Conservation (phyloP, 1,139 yeast species). For the Casaregolazyma suthepensis region DNA sequence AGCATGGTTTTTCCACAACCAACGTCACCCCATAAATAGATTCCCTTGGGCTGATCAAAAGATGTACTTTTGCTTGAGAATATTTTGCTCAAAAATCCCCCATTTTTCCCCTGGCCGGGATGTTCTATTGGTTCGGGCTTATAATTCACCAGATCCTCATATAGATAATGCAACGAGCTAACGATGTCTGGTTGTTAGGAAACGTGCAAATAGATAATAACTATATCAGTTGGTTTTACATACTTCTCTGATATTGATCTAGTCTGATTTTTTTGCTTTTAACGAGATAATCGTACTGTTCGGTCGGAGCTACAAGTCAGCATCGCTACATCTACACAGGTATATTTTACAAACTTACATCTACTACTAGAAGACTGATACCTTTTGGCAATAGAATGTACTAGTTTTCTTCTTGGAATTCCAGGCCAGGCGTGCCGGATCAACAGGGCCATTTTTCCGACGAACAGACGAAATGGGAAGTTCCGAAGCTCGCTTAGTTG, state of each 20-base stretch:
- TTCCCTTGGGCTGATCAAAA: conserved; percentile 54
- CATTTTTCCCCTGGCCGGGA: not conserved
- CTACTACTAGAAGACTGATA: not conserved
- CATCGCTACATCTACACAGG: not conserved
- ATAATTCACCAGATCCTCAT: conserved; percentile 20
- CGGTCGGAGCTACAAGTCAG: conserved; percentile 39
- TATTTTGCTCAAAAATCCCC: conserved; percentile 7
- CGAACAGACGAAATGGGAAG: not conserved
- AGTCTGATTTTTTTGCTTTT: conserved; percentile 47
- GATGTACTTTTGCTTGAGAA: conserved; percentile 1
- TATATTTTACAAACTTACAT: not conserved
- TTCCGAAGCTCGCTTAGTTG: not conserved
- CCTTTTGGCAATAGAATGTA: not conserved
- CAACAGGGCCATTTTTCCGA: not conserved
- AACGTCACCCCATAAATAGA: conserved; percentile 92
- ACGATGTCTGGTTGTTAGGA: conserved; percentile 16
- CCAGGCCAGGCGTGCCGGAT: not conserved
- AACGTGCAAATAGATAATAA: not conserved
- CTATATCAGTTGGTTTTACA: not conserved
- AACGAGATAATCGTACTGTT: conserved; percentile 56
- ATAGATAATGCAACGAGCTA: conserved; percentile 24
- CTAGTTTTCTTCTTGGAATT: not conserved
- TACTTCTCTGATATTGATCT: conserved; percentile 55
- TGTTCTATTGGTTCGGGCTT: conserved; percentile 19
- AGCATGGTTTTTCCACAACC: conserved; percentile 98